These are phyloP conservation scores for Plasmodium gaboni DNA, from an alignment of 169 alveolate genomes.

Conservation along the genomic window DNA sequence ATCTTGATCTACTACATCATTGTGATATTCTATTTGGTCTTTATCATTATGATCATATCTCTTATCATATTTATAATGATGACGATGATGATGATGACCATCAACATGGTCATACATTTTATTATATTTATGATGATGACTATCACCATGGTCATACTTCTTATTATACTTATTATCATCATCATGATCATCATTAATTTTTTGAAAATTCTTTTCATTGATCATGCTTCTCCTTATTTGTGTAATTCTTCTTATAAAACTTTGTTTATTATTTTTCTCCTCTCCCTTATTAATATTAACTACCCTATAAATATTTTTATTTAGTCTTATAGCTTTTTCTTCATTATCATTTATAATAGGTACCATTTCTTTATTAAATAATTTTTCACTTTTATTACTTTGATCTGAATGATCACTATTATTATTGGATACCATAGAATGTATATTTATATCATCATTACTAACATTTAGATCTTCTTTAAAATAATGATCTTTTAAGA, in stretches of 20 bases:
- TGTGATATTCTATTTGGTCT: too few species aligned
- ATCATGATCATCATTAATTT: neutral
- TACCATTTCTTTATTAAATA: neutral
- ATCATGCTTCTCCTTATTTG: conserved; percentile 52
- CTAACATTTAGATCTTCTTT: neutral
- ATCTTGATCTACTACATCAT: neutral
- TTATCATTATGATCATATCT: too few species aligned
- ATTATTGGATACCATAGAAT: neutral
- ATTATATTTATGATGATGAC: neutral
- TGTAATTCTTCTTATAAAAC: conserved; percentile 35
- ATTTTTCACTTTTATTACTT: neutral
- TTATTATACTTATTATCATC: too few species aligned
- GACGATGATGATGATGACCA: too few species aligned
- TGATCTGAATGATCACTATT: neutral
- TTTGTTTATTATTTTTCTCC: conserved; percentile 24
- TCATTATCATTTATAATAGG: neutral
- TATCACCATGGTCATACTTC: neutral
- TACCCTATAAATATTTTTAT: conserved; percentile 47
- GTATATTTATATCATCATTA: neutral
- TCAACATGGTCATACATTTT: too few species aligned
- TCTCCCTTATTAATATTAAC: conserved; percentile 17
- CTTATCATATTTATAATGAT: too few species aligned
- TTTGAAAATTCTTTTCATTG: conserved; percentile 14
- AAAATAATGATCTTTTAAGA: neutral
- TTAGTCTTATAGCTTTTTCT: conserved; percentile 51